Percentiles rank a stretch among this genome's conserved stretches.
phyloP scores from a whole-genome alignment of 192 early-diverging fungal genomes.

The Lobosporangium transversale region DNA sequence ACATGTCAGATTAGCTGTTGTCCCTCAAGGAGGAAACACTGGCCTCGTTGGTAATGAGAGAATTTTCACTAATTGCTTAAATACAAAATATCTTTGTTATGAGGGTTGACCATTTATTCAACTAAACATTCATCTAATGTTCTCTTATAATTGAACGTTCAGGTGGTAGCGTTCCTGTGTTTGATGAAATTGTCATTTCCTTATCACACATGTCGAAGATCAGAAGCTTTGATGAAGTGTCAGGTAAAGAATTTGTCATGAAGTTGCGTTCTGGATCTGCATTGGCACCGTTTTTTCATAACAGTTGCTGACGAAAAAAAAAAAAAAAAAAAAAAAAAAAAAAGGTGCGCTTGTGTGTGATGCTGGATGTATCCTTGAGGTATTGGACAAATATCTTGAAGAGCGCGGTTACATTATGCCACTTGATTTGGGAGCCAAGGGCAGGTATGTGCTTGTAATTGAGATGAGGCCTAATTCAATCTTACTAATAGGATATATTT shows the following conservation, averaged over 20 bases:
- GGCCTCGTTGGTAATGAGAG: constrained; percentile 79
- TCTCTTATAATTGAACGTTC: too few relatives aligned
- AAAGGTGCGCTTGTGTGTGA: constrained; percentile 90
- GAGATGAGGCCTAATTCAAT: too few relatives aligned
- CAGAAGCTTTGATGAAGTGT: constrained; percentile 75
- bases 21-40: constrained; percentile 98
- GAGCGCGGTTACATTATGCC: constrained; percentile 93
- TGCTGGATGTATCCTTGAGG: constrained; percentile 92
- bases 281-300: neutral
- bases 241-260: constrained; percentile 33
- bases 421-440: constrained; percentile 90
- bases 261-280: neutral
- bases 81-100: neutral
- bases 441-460: constrained; percentile 45
- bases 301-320: neutral
- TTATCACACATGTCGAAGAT: constrained; percentile 83
- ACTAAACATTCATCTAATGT: too few relatives aligned
- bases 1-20: constrained; percentile 78
- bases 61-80: neutral
- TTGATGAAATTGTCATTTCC: constrained; percentile 93
- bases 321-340: constrained; percentile 1
- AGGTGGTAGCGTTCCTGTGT: constrained; percentile 92
- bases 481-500: neutral
- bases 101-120: neutral
- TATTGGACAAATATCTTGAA: constrained; percentile 85